These are phyloP conservation scores for Rhodotorula sp. DNA, from an alignment of 1,284 basidiomycete species.

Conservation along the genomic window DNA sequence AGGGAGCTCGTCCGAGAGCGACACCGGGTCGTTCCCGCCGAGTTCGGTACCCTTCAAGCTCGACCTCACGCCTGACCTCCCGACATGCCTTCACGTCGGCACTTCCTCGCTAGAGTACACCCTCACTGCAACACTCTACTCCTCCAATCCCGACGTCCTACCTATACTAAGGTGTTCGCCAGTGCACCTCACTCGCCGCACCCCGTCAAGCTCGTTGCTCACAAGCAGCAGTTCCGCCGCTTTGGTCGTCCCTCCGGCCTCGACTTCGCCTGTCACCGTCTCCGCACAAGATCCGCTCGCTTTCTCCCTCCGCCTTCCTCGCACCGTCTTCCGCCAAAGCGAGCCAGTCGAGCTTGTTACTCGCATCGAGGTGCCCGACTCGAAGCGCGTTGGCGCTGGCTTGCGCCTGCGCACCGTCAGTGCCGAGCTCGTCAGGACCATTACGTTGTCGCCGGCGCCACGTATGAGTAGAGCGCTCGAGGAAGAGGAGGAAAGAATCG, in stretches of 20 bases:
- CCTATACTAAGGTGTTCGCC: slow-evolving; percentile 20
- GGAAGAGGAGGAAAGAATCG: not conserved
- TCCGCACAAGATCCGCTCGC: slow-evolving; percentile 11
- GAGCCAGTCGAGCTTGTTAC: slow-evolving; percentile 32
- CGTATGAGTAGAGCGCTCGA: not conserved
- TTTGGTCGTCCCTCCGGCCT: not conserved
- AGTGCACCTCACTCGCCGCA: slow-evolving; percentile 32
- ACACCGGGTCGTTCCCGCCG: slow-evolving; percentile 19
- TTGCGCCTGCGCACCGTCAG: slow-evolving; percentile 34
- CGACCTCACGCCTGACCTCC: slow-evolving; percentile 35
- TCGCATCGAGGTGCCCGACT: slow-evolving; percentile 28
- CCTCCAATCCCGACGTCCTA: not conserved
- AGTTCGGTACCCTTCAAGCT: slow-evolving; percentile 24
- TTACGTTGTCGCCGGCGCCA: slow-evolving; percentile 1
- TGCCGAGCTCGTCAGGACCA: slow-evolving; percentile 36
- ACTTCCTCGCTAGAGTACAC: slow-evolving; percentile 33
- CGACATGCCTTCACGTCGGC: slow-evolving; percentile 33
- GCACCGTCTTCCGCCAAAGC: slow-evolving; percentile 20
- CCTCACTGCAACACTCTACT: slow-evolving; percentile 23
- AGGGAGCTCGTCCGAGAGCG: slow-evolving; percentile 6
- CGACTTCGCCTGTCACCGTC: slow-evolving; percentile 4
- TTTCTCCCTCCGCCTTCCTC: slow-evolving; percentile 15
- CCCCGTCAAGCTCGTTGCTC: slow-evolving; percentile 17
- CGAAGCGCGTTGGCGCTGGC: slow-evolving; percentile 21
- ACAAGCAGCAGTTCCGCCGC: not conserved